Evolutionary conservation across 202 grass and related monocot species (phyloP), one percentile per base, ranked within the genome.

Genomic region (Digitaria exilis): DNA sequence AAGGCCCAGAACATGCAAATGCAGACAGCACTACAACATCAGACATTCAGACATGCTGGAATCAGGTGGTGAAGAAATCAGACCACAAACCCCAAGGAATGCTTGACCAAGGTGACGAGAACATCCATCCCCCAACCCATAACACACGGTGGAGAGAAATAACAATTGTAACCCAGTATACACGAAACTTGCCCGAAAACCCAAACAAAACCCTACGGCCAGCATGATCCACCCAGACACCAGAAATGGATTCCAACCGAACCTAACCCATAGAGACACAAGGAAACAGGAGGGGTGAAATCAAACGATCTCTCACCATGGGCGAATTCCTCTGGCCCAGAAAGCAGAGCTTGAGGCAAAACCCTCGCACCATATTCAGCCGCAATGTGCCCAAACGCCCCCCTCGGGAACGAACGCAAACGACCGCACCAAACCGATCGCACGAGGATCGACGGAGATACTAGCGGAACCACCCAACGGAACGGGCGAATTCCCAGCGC

Each of bases 141-240:
- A 28, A 18, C 19, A 52, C 12, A 26, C n/a, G 0, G 30, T 0
- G 4, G 15, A 37, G 19, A 56, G 1, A 15, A 29, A 34, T 11
- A 56, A 56, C 12, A 28, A 29, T 51, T 21, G 5, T 51, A 48
- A n/a, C 18, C 28, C n/a, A 42, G 46, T 64, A 41, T 26, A 60
- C 59, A 63, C 28, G 13, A 72, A 85, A 72, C 21, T 35, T 48
- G 58, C 9, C 84, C 65, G 19, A 80, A 80, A 85, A 54, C 75
- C 76, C 25, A 60, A 14, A 29, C 57, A 79, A 32, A 82, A 52
- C 83, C 79, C 78, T 60, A 25, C 9, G 8, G 28, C 37, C 29
- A 28, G 15, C 6, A 55, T 5, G 29, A 58, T 49, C 25, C 9
- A 72, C 32, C 71, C 46, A 59, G 9, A 64, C 31, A 76, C 3